Evolutionary conservation across 495 filamentous ascomycete species (phyloP).

Genomic region (Bombardia bombarda): DNA sequence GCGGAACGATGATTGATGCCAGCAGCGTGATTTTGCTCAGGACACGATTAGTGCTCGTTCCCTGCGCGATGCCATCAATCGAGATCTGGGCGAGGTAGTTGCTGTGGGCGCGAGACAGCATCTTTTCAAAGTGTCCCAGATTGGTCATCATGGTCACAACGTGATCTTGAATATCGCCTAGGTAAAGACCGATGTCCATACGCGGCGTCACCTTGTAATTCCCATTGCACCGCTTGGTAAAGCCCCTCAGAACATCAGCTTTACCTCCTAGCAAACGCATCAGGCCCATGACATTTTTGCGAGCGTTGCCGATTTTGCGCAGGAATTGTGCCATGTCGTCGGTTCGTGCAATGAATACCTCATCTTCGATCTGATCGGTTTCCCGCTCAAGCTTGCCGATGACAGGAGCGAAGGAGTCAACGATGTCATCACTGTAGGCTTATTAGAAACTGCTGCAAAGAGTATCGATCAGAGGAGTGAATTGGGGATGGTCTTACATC

Average conservation of each 20-base stretch:
- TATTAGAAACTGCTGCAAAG: conserved; percentile 14
- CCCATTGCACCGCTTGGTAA: conserved; percentile 96
- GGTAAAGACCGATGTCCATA: conserved; percentile 90
- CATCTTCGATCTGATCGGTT: conserved; percentile 89
- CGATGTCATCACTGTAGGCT: conserved; percentile 73
- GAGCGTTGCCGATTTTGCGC: conserved; percentile 77
- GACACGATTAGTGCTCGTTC: conserved; percentile 72
- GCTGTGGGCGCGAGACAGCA: conserved; percentile 87
- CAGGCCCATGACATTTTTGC: conserved; percentile 89
- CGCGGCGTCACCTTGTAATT: conserved; percentile 89
- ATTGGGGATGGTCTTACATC: conserved; percentile 54
- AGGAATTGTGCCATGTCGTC: conserved; percentile 83
- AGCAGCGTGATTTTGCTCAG: conserved; percentile 93
- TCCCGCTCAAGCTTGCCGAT: conserved; percentile 80
- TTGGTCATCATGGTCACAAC: conserved; percentile 99
- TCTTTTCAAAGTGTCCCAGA: conserved; percentile 92
- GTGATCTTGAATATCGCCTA: conserved; percentile 97
- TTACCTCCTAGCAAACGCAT: conserved; percentile 93
- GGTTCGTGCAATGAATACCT: conserved; percentile 80
- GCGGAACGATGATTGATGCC: conserved; percentile 89
- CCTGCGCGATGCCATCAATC: conserved; percentile 77
- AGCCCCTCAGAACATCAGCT: conserved; percentile 93
- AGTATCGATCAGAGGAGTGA: no score
- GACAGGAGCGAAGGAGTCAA: conserved; percentile 86
- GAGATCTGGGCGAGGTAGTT: conserved; percentile 95